Percentiles rank a stretch among this genome's conserved stretches.
phyloP scores from a whole-genome alignment of 164 flowering plant genomes.

The Liquidambar formosana region DNA sequence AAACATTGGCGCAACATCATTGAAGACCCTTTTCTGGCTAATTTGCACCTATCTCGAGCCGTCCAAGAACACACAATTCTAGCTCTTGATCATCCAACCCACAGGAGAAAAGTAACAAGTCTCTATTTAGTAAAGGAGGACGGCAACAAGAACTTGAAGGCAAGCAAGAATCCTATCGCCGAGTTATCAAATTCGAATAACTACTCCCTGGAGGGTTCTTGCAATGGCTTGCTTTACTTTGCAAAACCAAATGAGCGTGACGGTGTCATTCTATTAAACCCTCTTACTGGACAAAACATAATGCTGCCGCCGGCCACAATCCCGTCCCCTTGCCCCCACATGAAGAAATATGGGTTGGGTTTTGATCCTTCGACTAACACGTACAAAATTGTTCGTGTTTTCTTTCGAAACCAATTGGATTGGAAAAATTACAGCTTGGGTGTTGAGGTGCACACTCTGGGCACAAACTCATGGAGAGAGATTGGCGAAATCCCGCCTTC shows the following conservation, averaged over 20 bases:
- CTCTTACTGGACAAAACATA: background rate
- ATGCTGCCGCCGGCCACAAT: background rate
- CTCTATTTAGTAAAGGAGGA: too few relatives aligned
- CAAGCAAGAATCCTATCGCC: conserved; percentile 4
- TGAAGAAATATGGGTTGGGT: background rate
- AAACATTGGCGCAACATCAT: too few relatives aligned
- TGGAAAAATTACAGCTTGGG: too few relatives aligned
- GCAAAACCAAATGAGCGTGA: background rate
- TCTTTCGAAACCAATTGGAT: too few relatives aligned
- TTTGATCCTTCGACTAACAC: background rate
- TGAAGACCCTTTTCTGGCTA: too few relatives aligned
- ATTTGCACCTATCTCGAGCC: too few relatives aligned
- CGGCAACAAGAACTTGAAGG: too few relatives aligned
- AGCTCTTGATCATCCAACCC: too few relatives aligned
- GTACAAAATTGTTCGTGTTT: too few relatives aligned
- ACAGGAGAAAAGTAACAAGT: too few relatives aligned
- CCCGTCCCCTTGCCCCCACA: background rate
- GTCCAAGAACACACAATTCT: too few relatives aligned
- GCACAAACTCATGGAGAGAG: background rate
- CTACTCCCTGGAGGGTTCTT: background rate
- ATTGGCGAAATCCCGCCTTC: background rate
- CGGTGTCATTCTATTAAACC: background rate
- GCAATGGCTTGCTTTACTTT: background rate
- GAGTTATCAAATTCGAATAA: too few relatives aligned
- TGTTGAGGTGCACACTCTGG: background rate